phyloP scores from a whole-genome alignment of 2,329 filamentous ascomycete species.

The Fusarium falciforme region DNA sequence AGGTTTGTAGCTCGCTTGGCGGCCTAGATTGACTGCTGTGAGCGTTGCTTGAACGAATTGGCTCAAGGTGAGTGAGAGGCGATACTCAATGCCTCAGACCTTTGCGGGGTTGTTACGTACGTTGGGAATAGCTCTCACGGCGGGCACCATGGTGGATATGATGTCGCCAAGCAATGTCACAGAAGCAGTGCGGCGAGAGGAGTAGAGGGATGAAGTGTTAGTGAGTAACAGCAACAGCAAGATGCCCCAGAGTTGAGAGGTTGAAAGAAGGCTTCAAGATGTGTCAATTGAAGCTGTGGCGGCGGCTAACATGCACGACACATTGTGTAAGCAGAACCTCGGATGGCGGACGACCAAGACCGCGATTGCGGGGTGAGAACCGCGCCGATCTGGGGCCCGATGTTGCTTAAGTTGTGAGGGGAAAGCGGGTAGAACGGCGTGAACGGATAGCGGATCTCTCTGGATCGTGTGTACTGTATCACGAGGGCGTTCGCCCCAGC shows the following conservation, averaged over 20 bases:
- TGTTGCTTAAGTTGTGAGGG: constrained; percentile 34
- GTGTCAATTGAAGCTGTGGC: constrained; percentile 14
- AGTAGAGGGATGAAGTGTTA: not conserved
- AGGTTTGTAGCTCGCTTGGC: constrained; percentile 75
- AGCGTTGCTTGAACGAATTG: not conserved
- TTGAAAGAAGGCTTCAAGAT: constrained; percentile 1
- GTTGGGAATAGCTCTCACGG: constrained; percentile 50
- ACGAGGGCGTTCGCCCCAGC: not conserved
- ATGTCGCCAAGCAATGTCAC: constrained; percentile 7
- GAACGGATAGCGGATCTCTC: constrained; percentile 14
- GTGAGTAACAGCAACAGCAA: not conserved
- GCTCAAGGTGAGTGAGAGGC: not conserved
- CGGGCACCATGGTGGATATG: constrained; percentile 41
- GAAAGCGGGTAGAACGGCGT: constrained; percentile 19
- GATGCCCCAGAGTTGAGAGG: not conserved
- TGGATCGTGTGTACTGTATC: not conserved
- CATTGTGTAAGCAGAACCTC: constrained; percentile 30
- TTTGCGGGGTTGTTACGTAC: constrained; percentile 39
- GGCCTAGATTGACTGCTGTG: constrained; percentile 53
- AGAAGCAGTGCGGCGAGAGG: not conserved
- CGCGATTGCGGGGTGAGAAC: constrained; percentile 36
- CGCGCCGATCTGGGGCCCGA: constrained; percentile 27
- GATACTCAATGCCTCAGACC: not conserved
- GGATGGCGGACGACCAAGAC: constrained; percentile 31
- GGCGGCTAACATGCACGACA: constrained; percentile 17